Evolutionary conservation across 2,329 filamentous ascomycete genomes (phyloP).

Genomic region (Dactylellina haptotyla): DNA sequence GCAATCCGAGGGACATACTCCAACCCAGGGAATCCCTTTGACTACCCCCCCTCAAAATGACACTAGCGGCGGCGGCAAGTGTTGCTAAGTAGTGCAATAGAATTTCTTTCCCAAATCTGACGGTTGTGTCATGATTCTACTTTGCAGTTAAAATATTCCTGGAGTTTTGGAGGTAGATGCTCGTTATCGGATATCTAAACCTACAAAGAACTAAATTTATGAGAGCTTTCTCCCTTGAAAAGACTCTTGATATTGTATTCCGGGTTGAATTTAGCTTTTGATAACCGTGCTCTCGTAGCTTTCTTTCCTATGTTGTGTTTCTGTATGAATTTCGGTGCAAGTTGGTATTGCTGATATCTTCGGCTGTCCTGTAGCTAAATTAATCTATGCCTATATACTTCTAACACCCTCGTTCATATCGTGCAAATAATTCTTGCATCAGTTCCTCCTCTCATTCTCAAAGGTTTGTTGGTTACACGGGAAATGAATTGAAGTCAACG

Average conservation of each 20-base stretch:
- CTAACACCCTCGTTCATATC: no score
- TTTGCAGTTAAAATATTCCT: slow-evolving; percentile 32
- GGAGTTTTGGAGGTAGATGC: slow-evolving; percentile 49
- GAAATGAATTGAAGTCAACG: no score
- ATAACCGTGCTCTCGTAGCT: slow-evolving; percentile 27
- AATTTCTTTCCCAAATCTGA: no score
- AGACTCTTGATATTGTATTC: slow-evolving; percentile 32
- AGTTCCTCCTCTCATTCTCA: no score
- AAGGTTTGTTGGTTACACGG: no score
- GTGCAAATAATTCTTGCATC: no score
- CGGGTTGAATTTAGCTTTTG: slow-evolving; percentile 18
- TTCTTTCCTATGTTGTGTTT: slow-evolving; percentile 26
- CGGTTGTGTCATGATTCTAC: slow-evolving; percentile 24
- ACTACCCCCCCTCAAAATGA: slow-evolving; percentile 83
- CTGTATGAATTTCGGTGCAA: slow-evolving; percentile 21
- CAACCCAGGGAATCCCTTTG: slow-evolving; percentile 84
- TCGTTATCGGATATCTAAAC: slow-evolving; percentile 23
- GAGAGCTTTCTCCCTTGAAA: slow-evolving; percentile 3
- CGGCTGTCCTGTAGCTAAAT: not conserved
- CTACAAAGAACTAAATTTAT: not conserved
- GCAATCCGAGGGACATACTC: slow-evolving; percentile 82
- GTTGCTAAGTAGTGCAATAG: slow-evolving; percentile 81
- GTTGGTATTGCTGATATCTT: slow-evolving; percentile 27
- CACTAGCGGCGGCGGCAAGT: slow-evolving; percentile 81
- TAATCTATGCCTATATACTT: not conserved